Conservation (phyloP, 352 stramenopile species). For the Lagenidium giganteum region DNA sequence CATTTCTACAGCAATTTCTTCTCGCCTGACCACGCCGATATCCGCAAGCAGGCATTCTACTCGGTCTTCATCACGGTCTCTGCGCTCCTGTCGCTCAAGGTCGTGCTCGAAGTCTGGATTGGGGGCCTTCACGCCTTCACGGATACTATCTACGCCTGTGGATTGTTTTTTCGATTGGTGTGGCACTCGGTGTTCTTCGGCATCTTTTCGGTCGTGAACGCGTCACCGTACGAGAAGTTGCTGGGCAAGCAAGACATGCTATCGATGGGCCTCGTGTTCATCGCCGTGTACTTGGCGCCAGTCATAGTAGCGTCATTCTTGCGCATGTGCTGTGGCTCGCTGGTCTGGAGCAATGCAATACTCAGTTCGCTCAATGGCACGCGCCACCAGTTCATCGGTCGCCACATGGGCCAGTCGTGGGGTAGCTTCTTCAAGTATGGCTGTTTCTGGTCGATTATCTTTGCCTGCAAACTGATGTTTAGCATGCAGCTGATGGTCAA, state of each 20-base stretch:
- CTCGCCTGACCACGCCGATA: constrained; percentile 47
- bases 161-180: constrained; percentile 65
- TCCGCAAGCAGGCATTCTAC: constrained; percentile 73
- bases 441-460: constrained; percentile 76
- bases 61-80: constrained; percentile 69
- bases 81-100: constrained; percentile 55
- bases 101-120: constrained; percentile 81
- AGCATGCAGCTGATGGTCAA: constrained; percentile 97
- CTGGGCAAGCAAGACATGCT: constrained; percentile 62
- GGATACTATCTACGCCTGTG: constrained; percentile 39
- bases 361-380: constrained; percentile 67
- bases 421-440: constrained; percentile 59
- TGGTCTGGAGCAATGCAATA: constrained; percentile 50
- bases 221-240: constrained; percentile 57
- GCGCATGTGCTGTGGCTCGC: constrained; percentile 55
- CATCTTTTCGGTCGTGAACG: constrained; percentile 65
- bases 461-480: constrained; percentile 95
- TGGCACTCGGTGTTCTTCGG: constrained; percentile 85
- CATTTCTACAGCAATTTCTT: constrained; percentile 77
- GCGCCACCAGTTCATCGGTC: constrained; percentile 75
- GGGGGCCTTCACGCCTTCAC: constrained; percentile 74
- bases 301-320: constrained; percentile 55
- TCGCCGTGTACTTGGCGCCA: constrained; percentile 49
- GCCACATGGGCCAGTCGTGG: constrained; percentile 73
- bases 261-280: constrained; percentile 44